Conservation (phyloP, 2,329 filamentous ascomycete species). For the Diaporthe caulivora region DNA sequence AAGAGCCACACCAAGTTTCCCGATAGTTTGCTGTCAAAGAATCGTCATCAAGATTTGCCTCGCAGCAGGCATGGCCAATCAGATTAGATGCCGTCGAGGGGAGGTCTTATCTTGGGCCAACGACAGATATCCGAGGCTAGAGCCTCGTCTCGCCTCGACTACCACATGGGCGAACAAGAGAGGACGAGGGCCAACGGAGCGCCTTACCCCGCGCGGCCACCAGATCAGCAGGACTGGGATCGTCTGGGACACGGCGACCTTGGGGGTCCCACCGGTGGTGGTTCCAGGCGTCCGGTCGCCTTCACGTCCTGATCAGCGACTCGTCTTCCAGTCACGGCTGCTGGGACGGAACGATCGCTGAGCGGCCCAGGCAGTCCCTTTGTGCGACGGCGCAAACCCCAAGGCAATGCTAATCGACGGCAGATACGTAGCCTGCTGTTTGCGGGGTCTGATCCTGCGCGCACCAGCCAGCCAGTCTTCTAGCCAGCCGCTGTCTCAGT, state of each 20-base stretch:
- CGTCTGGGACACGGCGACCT: background rate
- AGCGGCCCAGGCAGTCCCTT: background rate
- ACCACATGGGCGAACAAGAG: conserved; percentile 14
- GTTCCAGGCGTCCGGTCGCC: background rate
- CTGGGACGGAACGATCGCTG: background rate
- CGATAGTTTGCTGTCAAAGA: conserved; percentile 35
- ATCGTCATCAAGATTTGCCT: conserved; percentile 36
- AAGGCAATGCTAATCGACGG: background rate
- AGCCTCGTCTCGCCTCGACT: conserved; percentile 33
- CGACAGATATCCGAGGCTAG: conserved; percentile 29
- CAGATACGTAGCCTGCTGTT: background rate
- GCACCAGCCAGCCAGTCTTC: background rate
- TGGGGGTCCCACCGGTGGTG: background rate
- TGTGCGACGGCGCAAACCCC: conserved; percentile 15
- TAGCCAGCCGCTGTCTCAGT: background rate
- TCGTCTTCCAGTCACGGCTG: background rate
- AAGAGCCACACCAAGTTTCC: background rate
- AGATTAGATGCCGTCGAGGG: conserved; percentile 4
- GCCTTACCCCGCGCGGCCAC: background rate
- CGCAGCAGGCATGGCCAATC: conserved; percentile 27
- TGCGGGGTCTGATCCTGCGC: conserved; percentile 8
- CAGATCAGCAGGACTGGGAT: conserved; percentile 9
- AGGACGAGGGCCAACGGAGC: conserved; percentile 2
- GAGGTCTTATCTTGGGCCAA: conserved; percentile 39
- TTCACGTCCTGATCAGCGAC: conserved; percentile 7